Evolutionary conservation across 352 stramenopile genomes (phyloP), one percentile per base, ranked within the genome.

Genomic region (Lagenidium giganteum): DNA sequence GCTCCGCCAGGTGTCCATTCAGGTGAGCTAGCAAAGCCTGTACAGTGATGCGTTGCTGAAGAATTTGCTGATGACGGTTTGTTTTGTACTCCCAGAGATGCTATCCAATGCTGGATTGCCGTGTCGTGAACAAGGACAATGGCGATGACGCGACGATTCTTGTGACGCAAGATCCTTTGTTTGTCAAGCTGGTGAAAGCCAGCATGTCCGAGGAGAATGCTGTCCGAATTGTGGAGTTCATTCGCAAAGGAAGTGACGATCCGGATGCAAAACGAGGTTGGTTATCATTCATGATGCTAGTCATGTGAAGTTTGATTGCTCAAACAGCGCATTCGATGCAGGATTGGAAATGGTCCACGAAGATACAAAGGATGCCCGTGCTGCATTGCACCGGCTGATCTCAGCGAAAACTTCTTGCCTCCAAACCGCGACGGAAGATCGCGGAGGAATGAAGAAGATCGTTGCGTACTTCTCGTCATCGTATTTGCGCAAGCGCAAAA

Each of bases 1-100:
- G 24, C 80, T 69, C 22, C 52, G 88, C 18, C 70, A 87, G 51
- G 59, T 85, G 23, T 88, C 72, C 53, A 86, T 89, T 28, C 80
- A 92, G 61, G 77, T 87, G 41, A 22, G 18, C n/a, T n/a, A n/a
- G n/a, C n/a, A n/a, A n/a, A n/a, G 12, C 2, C 14, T n/a, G 35
- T 13, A 18, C 33, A 29, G n/a, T 5, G n/a, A n/a, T n/a, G 42
- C 8, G 18, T 3, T 16, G 14, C 21, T 9, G 13, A 18, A 21
- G 17, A 9, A 20, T 36, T 47, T n/a, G 12, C 39, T 17, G 24
- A 5, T 31, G 30, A 22, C 20, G 18, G 8, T 41, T 26, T 42
- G 22, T 47, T 35, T 22, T 16, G 4, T 31, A 17, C n/a, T n/a
- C 1, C 8, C 32, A 89, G 74, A 68, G 75, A 33, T 86, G 61